These are phyloP conservation scores for Coemansia sp. DNA, from an alignment of 192 early-diverging fungal species.

Conservation along the genomic window DNA sequence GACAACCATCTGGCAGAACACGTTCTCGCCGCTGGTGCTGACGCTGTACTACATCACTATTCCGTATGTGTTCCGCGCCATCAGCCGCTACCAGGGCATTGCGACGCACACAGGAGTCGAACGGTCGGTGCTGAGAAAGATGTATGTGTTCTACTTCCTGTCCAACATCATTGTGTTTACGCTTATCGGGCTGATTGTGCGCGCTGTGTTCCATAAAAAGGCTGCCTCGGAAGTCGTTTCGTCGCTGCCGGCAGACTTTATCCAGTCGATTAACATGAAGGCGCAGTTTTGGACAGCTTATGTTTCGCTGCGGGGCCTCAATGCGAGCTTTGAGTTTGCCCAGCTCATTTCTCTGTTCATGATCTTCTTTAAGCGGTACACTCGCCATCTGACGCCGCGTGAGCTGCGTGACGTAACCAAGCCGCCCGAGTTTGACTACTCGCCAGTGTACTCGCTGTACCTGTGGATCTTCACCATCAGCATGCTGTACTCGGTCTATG, in stretches of 20 bases:
- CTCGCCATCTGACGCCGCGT: slow-evolving; percentile 65
- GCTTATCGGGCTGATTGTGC: slow-evolving; percentile 44
- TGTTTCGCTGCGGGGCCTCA: slow-evolving; percentile 64
- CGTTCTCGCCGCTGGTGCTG: slow-evolving; percentile 67
- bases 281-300: slow-evolving; percentile 78
- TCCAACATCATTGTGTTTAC: slow-evolving; percentile 71
- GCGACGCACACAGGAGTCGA: slow-evolving; percentile 69
- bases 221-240: slow-evolving; percentile 39
- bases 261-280: slow-evolving; percentile 48
- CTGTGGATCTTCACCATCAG: slow-evolving; percentile 73
- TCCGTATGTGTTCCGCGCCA: slow-evolving; percentile 61
- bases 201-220: slow-evolving; percentile 40
- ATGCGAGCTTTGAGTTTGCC: slow-evolving; percentile 67
- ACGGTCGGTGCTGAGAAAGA: slow-evolving; percentile 67
- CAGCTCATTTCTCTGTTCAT: slow-evolving; percentile 62
- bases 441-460: slow-evolving; percentile 65
- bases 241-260: slow-evolving; percentile 38
- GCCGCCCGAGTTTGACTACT: slow-evolving; percentile 71
- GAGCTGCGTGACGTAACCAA: slow-evolving; percentile 65
- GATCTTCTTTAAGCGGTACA: slow-evolving; percentile 60
- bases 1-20: slow-evolving; percentile 63
- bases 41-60: slow-evolving; percentile 65
- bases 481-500: slow-evolving; percentile 69
- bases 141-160: slow-evolving; percentile 72
- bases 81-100: slow-evolving; percentile 70